Evolutionary conservation across 805 yeast species (phyloP).

Genomic region (Candida adriatica): DNA sequence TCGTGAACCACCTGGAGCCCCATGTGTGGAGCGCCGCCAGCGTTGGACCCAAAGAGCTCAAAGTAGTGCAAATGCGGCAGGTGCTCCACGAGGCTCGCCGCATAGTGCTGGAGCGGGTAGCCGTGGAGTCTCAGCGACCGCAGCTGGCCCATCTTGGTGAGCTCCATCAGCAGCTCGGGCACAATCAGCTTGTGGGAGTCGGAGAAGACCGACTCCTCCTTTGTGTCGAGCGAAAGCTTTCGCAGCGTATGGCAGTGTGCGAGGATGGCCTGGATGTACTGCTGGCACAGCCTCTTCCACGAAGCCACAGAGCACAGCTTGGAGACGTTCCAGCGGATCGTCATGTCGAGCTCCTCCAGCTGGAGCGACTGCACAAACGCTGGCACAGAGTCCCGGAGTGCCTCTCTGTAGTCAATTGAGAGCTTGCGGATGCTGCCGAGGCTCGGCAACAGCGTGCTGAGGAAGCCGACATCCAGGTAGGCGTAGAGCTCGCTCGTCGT

Average conservation of each 20-base stretch:
- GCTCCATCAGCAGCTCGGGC: constrained; percentile 15
- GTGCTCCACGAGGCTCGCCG: constrained; percentile 22
- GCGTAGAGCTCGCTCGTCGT: constrained; percentile 11
- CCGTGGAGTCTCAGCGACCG: constrained; percentile 36
- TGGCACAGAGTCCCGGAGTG: constrained; percentile 34
- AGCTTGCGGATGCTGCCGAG: constrained; percentile 25
- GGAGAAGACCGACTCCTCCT: constrained; percentile 30
- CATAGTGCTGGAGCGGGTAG: constrained; percentile 24
- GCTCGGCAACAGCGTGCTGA: constrained; percentile 22
- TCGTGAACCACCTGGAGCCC: constrained; percentile 49
- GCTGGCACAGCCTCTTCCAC: constrained; percentile 19
- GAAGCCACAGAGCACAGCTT: constrained; percentile 19
- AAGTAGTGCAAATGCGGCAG: constrained; percentile 28
- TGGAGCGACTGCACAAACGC: constrained; percentile 24
- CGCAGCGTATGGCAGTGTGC: constrained; percentile 19
- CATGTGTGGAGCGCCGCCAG: constrained; percentile 48
- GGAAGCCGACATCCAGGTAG: constrained; percentile 21
- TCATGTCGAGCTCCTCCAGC: constrained; percentile 33
- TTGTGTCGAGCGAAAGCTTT: constrained; percentile 34
- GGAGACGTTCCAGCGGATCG: constrained; percentile 34
- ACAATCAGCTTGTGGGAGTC: constrained; percentile 26
- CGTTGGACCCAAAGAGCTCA: constrained; percentile 41
- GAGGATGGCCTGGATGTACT: constrained; percentile 16
- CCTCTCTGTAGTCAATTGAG: constrained; percentile 35
- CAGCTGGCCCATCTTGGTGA: constrained; percentile 22